phyloP scores from a whole-genome alignment of 108 stramenopile genomes.

The Skeletonema grethae region DNA sequence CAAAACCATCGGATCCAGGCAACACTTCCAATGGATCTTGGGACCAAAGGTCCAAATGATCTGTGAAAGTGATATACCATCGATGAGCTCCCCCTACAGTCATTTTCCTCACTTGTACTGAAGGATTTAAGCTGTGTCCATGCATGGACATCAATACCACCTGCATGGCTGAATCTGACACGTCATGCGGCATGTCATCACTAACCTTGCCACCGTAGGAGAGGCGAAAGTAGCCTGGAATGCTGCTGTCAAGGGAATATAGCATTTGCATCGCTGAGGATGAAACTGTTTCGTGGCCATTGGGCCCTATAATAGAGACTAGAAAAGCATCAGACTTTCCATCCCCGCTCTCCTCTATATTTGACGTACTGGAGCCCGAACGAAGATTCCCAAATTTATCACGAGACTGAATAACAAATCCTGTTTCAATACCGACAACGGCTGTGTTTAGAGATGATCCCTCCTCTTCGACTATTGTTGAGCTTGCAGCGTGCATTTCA shows the following conservation, averaged over 20 bases:
- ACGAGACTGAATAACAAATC: constrained; percentile 61
- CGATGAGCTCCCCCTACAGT: constrained; percentile 31
- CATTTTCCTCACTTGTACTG: constrained; percentile 31
- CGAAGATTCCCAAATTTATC: constrained; percentile 86
- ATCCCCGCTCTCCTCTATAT: constrained; percentile 57
- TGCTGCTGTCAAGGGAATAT: constrained; percentile 30
- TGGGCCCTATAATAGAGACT: constrained; percentile 55
- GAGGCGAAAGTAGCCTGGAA: constrained; percentile 55
- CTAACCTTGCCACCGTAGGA: constrained; percentile 60
- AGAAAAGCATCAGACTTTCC: constrained; percentile 76
- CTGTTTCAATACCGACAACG: constrained; percentile 58
- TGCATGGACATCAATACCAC: constrained; percentile 50
- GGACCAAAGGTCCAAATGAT: constrained; percentile 57
- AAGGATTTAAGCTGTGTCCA: constrained; percentile 7
- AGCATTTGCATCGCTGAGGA: constrained; percentile 67
- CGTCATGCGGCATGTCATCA: constrained; percentile 56
- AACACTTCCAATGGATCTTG: constrained; percentile 50
- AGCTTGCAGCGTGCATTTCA: constrained; percentile 62
- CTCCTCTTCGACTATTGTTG: constrained; percentile 42
- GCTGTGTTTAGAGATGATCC: constrained; percentile 54
- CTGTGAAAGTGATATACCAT: constrained; percentile 68
- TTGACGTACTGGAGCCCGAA: constrained; percentile 48
- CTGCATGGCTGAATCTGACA: constrained; percentile 56
- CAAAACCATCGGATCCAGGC: constrained; percentile 35
- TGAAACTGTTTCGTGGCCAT: constrained; percentile 51